Conservation (phyloP, 106 monocot species). For the Ottelia alismoides region DNA sequence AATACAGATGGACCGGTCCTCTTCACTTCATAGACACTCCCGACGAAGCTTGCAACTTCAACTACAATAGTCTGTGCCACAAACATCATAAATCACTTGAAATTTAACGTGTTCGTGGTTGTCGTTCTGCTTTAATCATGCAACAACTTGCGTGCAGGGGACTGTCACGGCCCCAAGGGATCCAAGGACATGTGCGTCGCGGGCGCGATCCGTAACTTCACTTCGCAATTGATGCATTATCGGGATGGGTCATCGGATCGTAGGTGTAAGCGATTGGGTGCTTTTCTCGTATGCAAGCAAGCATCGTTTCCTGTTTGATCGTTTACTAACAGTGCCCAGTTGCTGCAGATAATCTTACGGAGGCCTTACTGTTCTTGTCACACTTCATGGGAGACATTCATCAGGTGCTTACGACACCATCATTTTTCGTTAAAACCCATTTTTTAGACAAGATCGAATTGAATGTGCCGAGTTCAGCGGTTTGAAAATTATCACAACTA, state of each 20-base stretch:
- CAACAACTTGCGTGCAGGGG: constrained; percentile 21
- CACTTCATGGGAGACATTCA: constrained; percentile 82
- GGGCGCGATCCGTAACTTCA: constrained; percentile 55
- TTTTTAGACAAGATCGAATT: too few relatives aligned
- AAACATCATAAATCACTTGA: not conserved
- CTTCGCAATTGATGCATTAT: constrained; percentile 61
- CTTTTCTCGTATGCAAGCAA: too few relatives aligned
- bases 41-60: constrained; percentile 52
- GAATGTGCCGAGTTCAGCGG: too few relatives aligned
- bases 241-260: constrained; percentile 44
- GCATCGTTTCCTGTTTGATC: too few relatives aligned
- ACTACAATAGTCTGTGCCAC: constrained; percentile 32
- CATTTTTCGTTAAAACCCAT: too few relatives aligned
- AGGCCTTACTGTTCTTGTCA: constrained; percentile 58
- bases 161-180: constrained; percentile 43
- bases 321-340: not conserved
- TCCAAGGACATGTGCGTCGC: constrained; percentile 57
- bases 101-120: not conserved
- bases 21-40: constrained; percentile 86
- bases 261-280: constrained; percentile 33
- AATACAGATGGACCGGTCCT: constrained; percentile 41
- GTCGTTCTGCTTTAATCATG: not conserved
- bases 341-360: constrained; percentile 54
- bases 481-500: too few relatives aligned
- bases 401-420: too few relatives aligned